Evolutionary conservation across 441 rosid genomes (phyloP), one percentile per base, ranked within the genome.

Genomic region (Gossypium davidsonii): DNA sequence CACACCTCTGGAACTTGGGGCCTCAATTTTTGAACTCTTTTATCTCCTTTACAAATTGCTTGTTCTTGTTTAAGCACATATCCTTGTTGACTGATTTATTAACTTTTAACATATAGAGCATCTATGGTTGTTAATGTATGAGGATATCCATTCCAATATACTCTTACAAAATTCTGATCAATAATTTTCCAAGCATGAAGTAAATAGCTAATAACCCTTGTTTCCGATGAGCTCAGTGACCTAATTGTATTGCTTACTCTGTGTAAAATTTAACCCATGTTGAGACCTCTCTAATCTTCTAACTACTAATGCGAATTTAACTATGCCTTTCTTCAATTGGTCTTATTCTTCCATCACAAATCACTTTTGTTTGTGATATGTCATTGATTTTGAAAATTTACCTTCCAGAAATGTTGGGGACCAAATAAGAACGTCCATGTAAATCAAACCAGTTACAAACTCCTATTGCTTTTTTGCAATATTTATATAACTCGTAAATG

Each of bases 61-160:
- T 18, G 8, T 10, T 1, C 51, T 63, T 48, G 51, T 63, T 63
- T 39, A 18, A 39, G n/a, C 4, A 17, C 23, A 39, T 18, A 10
- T 63, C 12, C 3, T 63, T 17, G 28, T n/a, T 67, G 2, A n/a
- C 3, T 67, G 39, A 17, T 67, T 63, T 49, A n/a, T 14, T 49
- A 49, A 23, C 71, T 25, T 25, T 67, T 48, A n/a, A 25, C 71
- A n/a, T 67, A 1, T 51, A 49, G 23, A 67, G 39, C 58, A 67
- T 67, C 21, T 23, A 3, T 66, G n/a, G 14, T 67, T 48, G 9
- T 67, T 48, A 48, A 25, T 25, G 42, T 49, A 25, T 48, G 21
- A 25, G 25, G 23, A 46, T 12, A 23, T 67, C 21, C n/a, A 0
- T 37, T 67, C 57, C 57, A 49, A 48, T 67, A 14, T 11, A 67